Evolutionary conservation across 768 basidiomycete genomes (phyloP).

Genomic region (Amanita exitialis): DNA sequence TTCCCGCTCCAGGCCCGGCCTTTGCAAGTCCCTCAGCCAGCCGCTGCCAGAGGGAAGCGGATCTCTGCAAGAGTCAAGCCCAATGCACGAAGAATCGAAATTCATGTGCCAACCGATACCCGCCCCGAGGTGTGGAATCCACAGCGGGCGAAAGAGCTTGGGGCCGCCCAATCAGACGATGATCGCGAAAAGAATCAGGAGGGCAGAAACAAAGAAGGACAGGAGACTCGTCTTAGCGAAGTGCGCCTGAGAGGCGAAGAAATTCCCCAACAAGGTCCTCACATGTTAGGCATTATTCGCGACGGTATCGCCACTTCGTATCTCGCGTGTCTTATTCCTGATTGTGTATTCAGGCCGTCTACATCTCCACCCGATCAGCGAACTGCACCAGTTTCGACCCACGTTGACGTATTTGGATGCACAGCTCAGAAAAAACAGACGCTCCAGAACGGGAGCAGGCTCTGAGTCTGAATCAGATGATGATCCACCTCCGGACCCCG

Average conservation of each 20-base stretch:
- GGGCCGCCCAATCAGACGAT: conserved; percentile 57
- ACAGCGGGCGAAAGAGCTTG: conserved; percentile 60
- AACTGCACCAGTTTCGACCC: conserved; percentile 77
- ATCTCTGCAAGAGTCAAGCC: conserved; percentile 69
- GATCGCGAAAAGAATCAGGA: conserved; percentile 75
- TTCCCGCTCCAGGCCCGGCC: conserved; percentile 70
- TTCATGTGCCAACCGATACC: conserved; percentile 76
- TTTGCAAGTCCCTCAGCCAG: conserved; percentile 69
- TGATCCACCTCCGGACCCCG: conserved; percentile 72
- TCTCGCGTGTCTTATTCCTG: background rate
- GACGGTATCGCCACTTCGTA: conserved; percentile 39
- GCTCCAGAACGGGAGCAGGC: conserved; percentile 29
- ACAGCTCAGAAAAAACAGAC: conserved; percentile 52
- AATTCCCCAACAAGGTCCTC: conserved; percentile 50
- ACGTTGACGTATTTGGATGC: conserved; percentile 75
- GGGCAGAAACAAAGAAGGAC: conserved; percentile 30
- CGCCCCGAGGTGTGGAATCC: conserved; percentile 74
- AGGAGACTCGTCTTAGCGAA: conserved; percentile 58
- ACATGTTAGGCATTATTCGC: conserved; percentile 71
- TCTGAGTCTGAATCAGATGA: conserved; percentile 71
- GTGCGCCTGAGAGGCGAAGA: conserved; percentile 66
- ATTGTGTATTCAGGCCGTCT: conserved; percentile 41
- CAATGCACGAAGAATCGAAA: conserved; percentile 49
- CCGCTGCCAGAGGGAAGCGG: conserved; percentile 60
- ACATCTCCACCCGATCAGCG: conserved; percentile 68